These are phyloP conservation scores for Sistotremastrum suecicum DNA, from an alignment of 768 basidiomycete genomes.

Conservation along the genomic window DNA sequence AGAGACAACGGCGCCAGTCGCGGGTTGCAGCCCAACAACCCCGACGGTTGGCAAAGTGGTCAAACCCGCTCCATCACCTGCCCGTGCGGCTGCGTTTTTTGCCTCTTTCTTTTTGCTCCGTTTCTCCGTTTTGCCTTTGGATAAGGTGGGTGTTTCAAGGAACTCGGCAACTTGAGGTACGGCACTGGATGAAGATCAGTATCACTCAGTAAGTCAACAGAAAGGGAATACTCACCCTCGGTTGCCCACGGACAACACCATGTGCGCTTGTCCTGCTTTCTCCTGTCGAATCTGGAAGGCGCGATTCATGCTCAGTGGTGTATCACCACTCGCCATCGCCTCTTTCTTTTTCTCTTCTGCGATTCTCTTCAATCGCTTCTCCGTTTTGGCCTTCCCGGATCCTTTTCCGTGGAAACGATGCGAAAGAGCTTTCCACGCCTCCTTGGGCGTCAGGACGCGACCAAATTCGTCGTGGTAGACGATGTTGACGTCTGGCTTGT, in stretches of 20 bases:
- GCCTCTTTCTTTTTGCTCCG: constrained; percentile 62
- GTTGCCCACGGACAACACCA: constrained; percentile 89
- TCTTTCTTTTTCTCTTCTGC: constrained; percentile 93
- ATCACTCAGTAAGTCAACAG: neutral
- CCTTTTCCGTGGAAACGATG: constrained; percentile 99
- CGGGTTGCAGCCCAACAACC: constrained; percentile 37
- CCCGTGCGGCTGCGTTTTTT: constrained; percentile 35
- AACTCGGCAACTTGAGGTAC: constrained; percentile 79
- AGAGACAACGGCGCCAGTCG: constrained; percentile 28
- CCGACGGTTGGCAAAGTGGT: constrained; percentile 49
- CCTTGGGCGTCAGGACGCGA: constrained; percentile 74
- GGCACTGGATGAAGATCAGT: constrained; percentile 32
- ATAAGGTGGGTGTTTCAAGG: constrained; percentile 64
- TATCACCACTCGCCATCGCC: constrained; percentile 92
- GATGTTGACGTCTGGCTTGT: constrained; percentile 95
- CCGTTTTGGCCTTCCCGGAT: constrained; percentile 92
- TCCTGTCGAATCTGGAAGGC: constrained; percentile 91
- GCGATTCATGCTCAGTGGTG: constrained; percentile 85
- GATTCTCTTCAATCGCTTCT: constrained; percentile 92
- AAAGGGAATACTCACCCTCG: constrained; percentile 47
- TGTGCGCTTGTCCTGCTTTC: constrained; percentile 91
- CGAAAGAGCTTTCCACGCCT: constrained; percentile 96
- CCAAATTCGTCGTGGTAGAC: constrained; percentile 97
- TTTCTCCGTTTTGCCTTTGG: constrained; percentile 76
- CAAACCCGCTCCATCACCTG: constrained; percentile 42